These are phyloP conservation scores for Penicillium fuscoglaucum DNA, from an alignment of 2,329 filamentous ascomycete genomes.

Conservation along the genomic window DNA sequence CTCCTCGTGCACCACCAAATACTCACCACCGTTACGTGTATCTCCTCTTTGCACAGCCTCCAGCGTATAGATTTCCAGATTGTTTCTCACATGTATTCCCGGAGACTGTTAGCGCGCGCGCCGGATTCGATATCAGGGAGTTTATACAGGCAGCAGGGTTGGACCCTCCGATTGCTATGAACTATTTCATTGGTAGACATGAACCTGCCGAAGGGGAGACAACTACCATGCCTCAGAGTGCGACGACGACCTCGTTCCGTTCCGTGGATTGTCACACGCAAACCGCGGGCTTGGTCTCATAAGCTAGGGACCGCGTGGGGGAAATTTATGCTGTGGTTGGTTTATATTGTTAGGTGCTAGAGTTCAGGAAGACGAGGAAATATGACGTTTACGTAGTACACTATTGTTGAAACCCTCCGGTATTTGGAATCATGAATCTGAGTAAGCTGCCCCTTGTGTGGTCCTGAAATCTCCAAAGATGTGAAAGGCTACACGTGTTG, in stretches of 20 bases:
- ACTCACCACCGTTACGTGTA: slow-evolving; percentile 35
- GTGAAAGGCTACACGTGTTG: no score
- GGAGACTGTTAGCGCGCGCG: slow-evolving; percentile 22
- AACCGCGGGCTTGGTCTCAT: not conserved
- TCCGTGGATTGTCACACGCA: slow-evolving; percentile 15
- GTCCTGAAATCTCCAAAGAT: not conserved
- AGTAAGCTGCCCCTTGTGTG: not conserved
- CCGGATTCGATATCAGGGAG: slow-evolving; percentile 36
- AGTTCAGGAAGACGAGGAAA: not conserved
- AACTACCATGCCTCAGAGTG: slow-evolving; percentile 5
- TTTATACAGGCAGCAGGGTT: slow-evolving; percentile 39
- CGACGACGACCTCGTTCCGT: slow-evolving; percentile 24
- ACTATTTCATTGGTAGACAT: slow-evolving; percentile 43
- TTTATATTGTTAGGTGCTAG: not conserved
- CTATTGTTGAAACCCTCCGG: no score
- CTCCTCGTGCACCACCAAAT: slow-evolving; percentile 30
- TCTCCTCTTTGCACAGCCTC: slow-evolving; percentile 31
- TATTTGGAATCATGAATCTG: not conserved
- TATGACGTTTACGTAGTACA: not conserved
- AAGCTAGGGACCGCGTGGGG: not conserved
- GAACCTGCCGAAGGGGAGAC: slow-evolving; percentile 13
- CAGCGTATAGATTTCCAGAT: slow-evolving; percentile 29
- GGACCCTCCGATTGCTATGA: slow-evolving; percentile 35
- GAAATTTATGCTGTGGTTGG: not conserved
- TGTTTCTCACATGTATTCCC: slow-evolving; percentile 37